phyloP scores from a whole-genome alignment of 1,139 yeast genomes.

The Geotrichum carabidarum region DNA sequence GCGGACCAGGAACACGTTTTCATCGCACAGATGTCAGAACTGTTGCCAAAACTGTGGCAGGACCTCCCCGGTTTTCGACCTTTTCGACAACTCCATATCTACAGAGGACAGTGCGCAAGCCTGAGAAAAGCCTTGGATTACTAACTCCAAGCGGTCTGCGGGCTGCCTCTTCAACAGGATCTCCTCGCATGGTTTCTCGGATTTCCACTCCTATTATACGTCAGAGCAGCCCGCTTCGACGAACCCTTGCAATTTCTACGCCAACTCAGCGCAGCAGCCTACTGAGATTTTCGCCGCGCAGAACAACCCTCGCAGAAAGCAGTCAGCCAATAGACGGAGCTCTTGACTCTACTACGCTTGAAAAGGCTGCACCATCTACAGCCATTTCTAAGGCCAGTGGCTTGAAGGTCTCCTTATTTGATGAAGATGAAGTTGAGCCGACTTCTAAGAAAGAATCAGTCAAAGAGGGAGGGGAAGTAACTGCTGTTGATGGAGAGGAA shows the following conservation, averaged over 20 bases:
- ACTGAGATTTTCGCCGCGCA: not conserved
- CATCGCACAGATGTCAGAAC: slow-evolving; percentile 2
- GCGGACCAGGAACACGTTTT: slow-evolving; percentile 9
- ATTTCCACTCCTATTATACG: not conserved
- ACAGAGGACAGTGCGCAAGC: not conserved
- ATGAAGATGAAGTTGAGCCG: slow-evolving; percentile 4
- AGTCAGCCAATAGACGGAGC: not conserved
- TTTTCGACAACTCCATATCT: slow-evolving; percentile 12
- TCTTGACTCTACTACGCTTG: not conserved
- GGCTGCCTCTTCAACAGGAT: not conserved
- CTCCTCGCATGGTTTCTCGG: not conserved
- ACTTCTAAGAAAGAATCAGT: not conserved
- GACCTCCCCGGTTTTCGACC: not conserved
- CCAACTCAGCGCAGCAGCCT: not conserved
- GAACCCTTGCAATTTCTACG: not conserved
- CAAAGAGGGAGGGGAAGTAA: not conserved
- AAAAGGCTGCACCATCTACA: not conserved
- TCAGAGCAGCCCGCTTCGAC: not conserved
- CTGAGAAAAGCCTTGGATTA: not conserved
- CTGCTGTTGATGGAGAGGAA: slow-evolving; percentile 4
- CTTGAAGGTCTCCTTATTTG: slow-evolving; percentile 10
- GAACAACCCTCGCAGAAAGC: not conserved
- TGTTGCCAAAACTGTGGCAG: not conserved
- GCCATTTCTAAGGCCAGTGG: not conserved
- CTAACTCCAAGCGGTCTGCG: not conserved